Base-by-base conservation (phyloP, 495 filamentous ascomycete species). In the Xylaria cubensis region DNA sequence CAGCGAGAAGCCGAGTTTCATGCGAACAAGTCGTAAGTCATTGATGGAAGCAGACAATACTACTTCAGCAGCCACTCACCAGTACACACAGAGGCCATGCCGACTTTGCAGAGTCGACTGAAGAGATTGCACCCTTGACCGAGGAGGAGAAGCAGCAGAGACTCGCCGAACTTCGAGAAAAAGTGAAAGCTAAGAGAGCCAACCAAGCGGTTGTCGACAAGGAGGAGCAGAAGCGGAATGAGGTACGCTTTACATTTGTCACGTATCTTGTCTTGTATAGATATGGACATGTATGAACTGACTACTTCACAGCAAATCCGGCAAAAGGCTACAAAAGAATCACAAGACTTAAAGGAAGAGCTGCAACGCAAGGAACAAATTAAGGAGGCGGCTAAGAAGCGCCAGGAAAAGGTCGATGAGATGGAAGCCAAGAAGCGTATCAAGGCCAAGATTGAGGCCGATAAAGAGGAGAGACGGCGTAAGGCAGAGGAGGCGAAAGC, bases 61-160 rank as follows among this genome's bases (percentile, higher is more conserved):
- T n/a, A 21, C 32, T 46, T 42, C 44, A 62, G 3, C 17, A 29
- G 48, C 67, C n/a, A n/a, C 62, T 65, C 39, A 64, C 50, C 50
- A 39, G 72, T 65, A 48, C 21, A 58, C 65, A 44, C 69, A 92
- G 90, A 5, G 90, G 92, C 59, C 96, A 99, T 81, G 86, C 88
- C n/a, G 91, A 98, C 77, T 99, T 99, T 79, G 88, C 92, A 17
- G 94, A 99, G 80, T 97, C 94, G 0, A 95, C 92, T 2, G 95
- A 97, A 74, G 93, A 96, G 76, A 89, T 98, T 68, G 90, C 92
- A 2, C 94, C 95, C 1, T 85, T 99, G 75, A 98, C 93, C 0
- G 94, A 94, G 72, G 95, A 97, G 74, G 92, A 99, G 83, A 97
- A 95, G 83, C 91, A 92, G 76, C 86, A 88, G 29, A 90, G 87